phyloP scores from a whole-genome alignment of 108 stramenopile species.

The Epithemia pelagica region DNA sequence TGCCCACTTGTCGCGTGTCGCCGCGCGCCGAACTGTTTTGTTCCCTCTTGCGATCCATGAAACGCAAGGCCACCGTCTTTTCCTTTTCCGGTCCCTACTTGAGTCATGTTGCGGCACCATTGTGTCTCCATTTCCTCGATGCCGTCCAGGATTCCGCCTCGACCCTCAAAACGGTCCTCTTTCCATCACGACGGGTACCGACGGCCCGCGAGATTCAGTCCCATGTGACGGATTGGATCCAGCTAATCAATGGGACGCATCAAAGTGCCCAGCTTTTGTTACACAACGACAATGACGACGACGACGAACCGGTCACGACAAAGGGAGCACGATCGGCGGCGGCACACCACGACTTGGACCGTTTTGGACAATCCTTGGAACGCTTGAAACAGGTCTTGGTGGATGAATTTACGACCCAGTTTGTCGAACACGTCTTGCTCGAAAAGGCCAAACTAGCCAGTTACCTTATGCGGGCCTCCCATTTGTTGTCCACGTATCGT shows the following conservation, averaged over 20 bases:
- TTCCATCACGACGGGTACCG: constrained; percentile 9
- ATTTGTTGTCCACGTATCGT: constrained; percentile 24
- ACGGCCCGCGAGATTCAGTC: constrained; percentile 25
- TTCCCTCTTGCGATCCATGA: constrained; percentile 53
- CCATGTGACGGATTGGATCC: constrained; percentile 56
- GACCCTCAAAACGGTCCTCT: constrained; percentile 29
- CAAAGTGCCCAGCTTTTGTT: constrained; percentile 36
- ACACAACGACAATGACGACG: no score
- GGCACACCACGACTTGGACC: constrained; percentile 34
- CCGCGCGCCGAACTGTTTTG: constrained; percentile 65
- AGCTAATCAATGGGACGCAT: constrained; percentile 62
- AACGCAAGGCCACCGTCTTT: constrained; percentile 48
- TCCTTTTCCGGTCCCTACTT: constrained; percentile 38
- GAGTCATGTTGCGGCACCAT: constrained; percentile 49
- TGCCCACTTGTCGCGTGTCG: constrained; percentile 23
- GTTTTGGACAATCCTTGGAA: constrained; percentile 58
- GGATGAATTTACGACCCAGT: constrained; percentile 51
- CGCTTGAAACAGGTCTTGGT: constrained; percentile 49
- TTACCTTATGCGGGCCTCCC: constrained; percentile 64
- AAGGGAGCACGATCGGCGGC: constrained; percentile 9
- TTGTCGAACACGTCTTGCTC: constrained; percentile 69
- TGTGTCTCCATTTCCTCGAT: constrained; percentile 63
- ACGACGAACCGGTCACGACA: constrained; percentile 7
- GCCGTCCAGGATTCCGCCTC: constrained; percentile 57
- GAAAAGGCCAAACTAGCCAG: constrained; percentile 66